Evolutionary conservation across 345 rosid genomes (phyloP), one percentile per base, ranked within the genome.

Genomic region (Turritis glabra): DNA sequence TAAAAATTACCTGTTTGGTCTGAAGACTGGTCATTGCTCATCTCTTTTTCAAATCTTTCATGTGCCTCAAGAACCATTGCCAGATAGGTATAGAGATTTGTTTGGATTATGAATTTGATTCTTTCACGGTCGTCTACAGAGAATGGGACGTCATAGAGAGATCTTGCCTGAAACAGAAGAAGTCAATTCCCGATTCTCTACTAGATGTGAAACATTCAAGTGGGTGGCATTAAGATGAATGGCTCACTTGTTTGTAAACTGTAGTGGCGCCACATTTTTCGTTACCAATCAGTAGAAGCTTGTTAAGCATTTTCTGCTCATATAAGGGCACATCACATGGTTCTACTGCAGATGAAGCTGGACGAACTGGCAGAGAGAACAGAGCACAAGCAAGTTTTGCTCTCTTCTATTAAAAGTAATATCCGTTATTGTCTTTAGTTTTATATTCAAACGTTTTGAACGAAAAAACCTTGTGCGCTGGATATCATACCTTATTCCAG

Each of bases 181-280:
- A 66, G 33, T 69, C 48, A 77, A 19, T 55, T 43, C 37, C 44
- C 13, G 18, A 23, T 51, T 50, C 21, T 46, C 25, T 12, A 72
- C 52, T 73, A 46, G 27, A 67, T 2, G 27, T 71, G 23, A 73
- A n/a, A 23, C 29, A 55, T 35, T 53, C 14, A 13, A 63, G 32
- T 30, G 70, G 5, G 43, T 53, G 37, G 60, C 55, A 46, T 46
- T 57, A 64, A 70, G 60, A 51, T 67, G 43, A 48, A 72, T 21
- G 35, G 26, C 74, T 71, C 60, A 89, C 99, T 86, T 94, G 93
- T 81, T 91, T 94, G 80, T 87, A 90, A 62, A 94, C 76, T 44
- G 99, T 87, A 69, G 96, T 83, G 2, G 93, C 85, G 76, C 99
- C 99, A 27, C 96, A 89, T 61, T 89, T 89, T 71, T 78, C 82